phyloP scores from a whole-genome alignment of 2,329 filamentous ascomycete genomes.

The Pseudocercospora cruenta region DNA sequence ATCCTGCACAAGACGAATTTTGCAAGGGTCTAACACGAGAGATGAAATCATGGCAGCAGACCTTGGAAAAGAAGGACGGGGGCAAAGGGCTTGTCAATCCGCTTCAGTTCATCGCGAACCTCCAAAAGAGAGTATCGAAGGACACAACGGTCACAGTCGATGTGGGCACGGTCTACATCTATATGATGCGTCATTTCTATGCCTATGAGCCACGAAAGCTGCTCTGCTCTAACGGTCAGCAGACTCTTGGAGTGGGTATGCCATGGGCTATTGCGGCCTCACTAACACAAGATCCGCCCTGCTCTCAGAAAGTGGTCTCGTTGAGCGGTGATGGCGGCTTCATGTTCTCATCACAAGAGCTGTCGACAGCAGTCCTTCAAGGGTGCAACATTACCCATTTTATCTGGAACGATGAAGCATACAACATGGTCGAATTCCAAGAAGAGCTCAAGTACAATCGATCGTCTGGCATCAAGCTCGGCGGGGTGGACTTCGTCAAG shows the following conservation, averaged over 20 bases:
- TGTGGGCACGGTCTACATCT: conserved; percentile 46
- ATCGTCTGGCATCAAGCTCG: conserved; percentile 48
- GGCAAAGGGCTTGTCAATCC: conserved; percentile 47
- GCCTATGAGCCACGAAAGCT: conserved; percentile 50
- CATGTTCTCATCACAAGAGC: conserved; percentile 54
- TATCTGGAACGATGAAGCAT: conserved; percentile 55
- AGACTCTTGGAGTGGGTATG: conserved; percentile 54
- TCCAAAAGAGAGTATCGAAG: conserved; percentile 47
- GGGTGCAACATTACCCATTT: conserved; percentile 56
- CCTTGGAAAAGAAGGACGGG: conserved; percentile 27
- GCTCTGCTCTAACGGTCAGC: conserved; percentile 54
- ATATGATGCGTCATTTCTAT: conserved; percentile 52
- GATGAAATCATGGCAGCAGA: conserved; percentile 42
- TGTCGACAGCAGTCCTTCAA: conserved; percentile 52
- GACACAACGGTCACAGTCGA: conserved; percentile 46
- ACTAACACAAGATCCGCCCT: conserved; percentile 48
- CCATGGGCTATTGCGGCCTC: conserved; percentile 55
- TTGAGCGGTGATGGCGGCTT: conserved; percentile 55
- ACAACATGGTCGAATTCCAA: conserved; percentile 58
- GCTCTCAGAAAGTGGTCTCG: conserved; percentile 50
- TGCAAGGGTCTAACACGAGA: conserved; percentile 42
- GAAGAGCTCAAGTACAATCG: conserved; percentile 56
- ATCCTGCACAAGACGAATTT: conserved; percentile 43
- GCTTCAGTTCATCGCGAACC: conserved; percentile 49
- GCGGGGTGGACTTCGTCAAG: conserved; percentile 54